Percentiles rank a stretch among this genome's conserved stretches.
These are phyloP conservation scores for Ilyonectria robusta DNA, from an alignment of 2,329 filamentous ascomycete genomes.

Conservation along the genomic window DNA sequence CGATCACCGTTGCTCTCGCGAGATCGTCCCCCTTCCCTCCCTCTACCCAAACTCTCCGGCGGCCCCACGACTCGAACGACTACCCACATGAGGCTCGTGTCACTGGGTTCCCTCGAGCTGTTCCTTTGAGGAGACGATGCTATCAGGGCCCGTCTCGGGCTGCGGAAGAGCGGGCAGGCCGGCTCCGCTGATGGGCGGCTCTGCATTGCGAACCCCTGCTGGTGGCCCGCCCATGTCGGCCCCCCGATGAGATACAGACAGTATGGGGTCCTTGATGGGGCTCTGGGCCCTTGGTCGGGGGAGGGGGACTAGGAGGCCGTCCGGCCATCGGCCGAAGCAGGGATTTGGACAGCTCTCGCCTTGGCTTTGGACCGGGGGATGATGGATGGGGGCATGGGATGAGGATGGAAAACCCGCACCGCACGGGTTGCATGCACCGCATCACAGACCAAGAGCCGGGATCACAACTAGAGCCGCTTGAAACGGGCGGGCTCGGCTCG, in stretches of 20 bases:
- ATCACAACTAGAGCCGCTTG: constrained; percentile 8
- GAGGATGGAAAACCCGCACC: background rate
- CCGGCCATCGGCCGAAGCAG: constrained; percentile 4
- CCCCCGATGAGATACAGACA: constrained; percentile 17
- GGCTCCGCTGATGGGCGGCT: constrained; percentile 22
- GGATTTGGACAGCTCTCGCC: background rate
- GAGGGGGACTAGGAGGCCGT: background rate
- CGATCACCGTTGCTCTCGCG: background rate
- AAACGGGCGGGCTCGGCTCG: constrained; percentile 28
- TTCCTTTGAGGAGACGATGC: constrained; percentile 7
- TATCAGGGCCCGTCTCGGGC: constrained; percentile 6
- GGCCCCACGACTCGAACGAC: constrained; percentile 30
- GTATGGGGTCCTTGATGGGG: constrained; percentile 8
- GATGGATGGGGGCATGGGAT: background rate
- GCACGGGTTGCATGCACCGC: background rate
- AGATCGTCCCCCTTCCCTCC: background rate
- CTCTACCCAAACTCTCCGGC: background rate
- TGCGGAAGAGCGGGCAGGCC: constrained; percentile 7
- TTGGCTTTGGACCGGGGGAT: too few species aligned
- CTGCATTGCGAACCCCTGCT: constrained; percentile 22
- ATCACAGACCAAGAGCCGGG: constrained; percentile 1
- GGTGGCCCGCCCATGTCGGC: background rate
- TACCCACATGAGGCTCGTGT: constrained; percentile 45
- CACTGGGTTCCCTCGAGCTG: constrained; percentile 41
- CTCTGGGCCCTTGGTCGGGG: background rate